Percentiles rank a stretch among this genome's conserved stretches.
These are phyloP conservation scores for Allium fistulosum DNA, from an alignment of 106 monocot genomes.

Conservation along the genomic window DNA sequence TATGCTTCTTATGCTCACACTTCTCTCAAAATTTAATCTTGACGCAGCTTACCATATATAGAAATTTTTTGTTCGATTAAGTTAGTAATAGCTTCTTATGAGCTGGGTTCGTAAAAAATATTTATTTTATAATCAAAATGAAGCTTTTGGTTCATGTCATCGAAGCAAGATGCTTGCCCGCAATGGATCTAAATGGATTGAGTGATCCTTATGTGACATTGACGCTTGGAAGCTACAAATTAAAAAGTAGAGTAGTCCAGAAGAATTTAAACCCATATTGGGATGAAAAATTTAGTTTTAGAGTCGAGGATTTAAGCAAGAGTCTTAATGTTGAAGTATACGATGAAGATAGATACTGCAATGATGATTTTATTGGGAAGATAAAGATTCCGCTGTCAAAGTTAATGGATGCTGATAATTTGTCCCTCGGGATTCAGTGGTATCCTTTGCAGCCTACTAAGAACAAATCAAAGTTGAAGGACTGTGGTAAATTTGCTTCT, in stretches of 20 bases:
- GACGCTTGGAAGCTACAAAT: constrained; percentile 51
- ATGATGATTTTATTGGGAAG: constrained; percentile 40
- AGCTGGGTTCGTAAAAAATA: not conserved
- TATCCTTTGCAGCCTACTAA: constrained; percentile 64
- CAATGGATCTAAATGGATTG: constrained; percentile 54
- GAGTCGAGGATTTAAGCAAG: constrained; percentile 55
- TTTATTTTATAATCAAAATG: constrained; percentile 24
- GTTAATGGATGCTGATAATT: constrained; percentile 60
- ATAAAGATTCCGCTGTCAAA: constrained; percentile 48
- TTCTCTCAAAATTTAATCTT: too few species aligned
- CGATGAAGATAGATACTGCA: constrained; percentile 46
- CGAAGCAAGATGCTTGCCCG: constrained; percentile 62
- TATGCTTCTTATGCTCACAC: too few species aligned
- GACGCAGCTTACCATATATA: too few species aligned
- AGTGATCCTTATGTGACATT: constrained; percentile 76
- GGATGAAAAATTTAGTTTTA: constrained; percentile 74
- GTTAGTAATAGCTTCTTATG: too few species aligned
- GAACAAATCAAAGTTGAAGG: constrained; percentile 64
- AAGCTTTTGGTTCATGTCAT: constrained; percentile 61
- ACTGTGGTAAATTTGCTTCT: constrained; percentile 47
- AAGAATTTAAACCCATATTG: constrained; percentile 57
- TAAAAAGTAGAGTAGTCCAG: constrained; percentile 60
- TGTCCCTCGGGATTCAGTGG: constrained; percentile 58
- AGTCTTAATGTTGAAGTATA: constrained; percentile 49
- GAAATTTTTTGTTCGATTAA: too few species aligned